Base-by-base conservation (phyloP, 352 stramenopile genomes). In the Phytophthora pinifolia region DNA sequence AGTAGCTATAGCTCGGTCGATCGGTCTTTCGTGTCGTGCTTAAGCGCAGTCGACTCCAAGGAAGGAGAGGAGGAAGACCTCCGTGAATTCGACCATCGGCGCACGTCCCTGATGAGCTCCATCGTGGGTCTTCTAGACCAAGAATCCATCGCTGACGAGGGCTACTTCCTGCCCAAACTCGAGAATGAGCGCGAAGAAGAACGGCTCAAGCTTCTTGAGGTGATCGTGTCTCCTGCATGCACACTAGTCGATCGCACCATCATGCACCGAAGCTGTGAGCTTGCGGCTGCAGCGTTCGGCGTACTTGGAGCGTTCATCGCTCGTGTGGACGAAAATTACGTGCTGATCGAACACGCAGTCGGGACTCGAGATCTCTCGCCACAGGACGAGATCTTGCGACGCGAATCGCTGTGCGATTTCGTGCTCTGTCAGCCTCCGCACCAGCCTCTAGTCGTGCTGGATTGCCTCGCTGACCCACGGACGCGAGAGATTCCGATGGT, bases 231-330 rank as follows among this genome's bases (percentile, higher is more conserved):
- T 8, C 77, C 70, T 20, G 77, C 77, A 30, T 86, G 72, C 30
- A 86, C 77, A 15, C 61, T 86, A 3, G 62, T 84, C 8, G 77
- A 88, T 35, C 77, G 72, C 34, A 70, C 54, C 12, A 52, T 86
- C 13, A 88, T 86, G 77, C 59, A 76, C 37, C 60, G 67, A 29
- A 84, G 75, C 58, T 88, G 78, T 31, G 65, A 83, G n/a, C 32
- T 76, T 2, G 75, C 60, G 25, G 62, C 71, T 4, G 56, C 63
- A 13, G 68, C 72, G 6, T 86, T 83, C 62, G 68, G 69, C 20
- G 68, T 86, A 12, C 46, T 32, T 15, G 62, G 61, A 0, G 73
- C 74, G 10, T 86, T 88, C 46, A 79, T 88, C 46, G 75, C 77
- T 2, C 71, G 77, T 0, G 66, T 88, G 2, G 73, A 88, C 6